Conservation (phyloP, 129 eudicot genomes). For the Escallonia herrerae region DNA sequence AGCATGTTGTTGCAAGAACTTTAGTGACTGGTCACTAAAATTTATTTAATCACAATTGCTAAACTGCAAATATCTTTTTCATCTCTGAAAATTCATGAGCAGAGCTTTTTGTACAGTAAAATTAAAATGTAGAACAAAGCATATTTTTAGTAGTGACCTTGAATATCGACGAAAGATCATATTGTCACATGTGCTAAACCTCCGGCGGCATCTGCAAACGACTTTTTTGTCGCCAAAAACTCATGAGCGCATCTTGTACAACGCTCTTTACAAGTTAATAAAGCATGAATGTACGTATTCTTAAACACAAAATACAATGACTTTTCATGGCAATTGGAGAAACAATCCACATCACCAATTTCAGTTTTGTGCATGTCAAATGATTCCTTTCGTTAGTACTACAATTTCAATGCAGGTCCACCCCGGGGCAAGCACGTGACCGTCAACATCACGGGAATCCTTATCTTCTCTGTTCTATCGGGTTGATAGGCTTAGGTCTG, state of each 20-base stretch:
- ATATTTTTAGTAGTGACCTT: no score
- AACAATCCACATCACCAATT: not conserved
- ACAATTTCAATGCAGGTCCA: not conserved
- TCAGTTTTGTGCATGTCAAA: not conserved
- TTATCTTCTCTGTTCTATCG: not conserved
- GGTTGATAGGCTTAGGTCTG: not conserved
- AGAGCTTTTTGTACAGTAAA: no score
- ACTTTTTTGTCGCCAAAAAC: not conserved
- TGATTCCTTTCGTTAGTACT: not conserved
- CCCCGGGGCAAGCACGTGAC: conserved; percentile 9
- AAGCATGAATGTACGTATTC: no score
- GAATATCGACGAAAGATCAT: no score
- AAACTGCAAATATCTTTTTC: no score
- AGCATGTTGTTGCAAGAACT: no score
- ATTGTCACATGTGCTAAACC: no score
- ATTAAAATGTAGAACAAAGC: no score
- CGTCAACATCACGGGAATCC: not conserved
- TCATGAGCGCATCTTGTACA: not conserved
- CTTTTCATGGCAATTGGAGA: not conserved
- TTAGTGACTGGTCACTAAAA: no score
- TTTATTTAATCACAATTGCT: no score
- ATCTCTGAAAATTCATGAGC: no score
- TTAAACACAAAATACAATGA: not conserved
- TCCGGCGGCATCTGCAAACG: not conserved
- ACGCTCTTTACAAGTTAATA: no score